A percentile compares a stretch with the other conserved stretches of the same genome.
Conservation (phyloP, 257 asterid species). For the Nicotiana attenuata region DNA sequence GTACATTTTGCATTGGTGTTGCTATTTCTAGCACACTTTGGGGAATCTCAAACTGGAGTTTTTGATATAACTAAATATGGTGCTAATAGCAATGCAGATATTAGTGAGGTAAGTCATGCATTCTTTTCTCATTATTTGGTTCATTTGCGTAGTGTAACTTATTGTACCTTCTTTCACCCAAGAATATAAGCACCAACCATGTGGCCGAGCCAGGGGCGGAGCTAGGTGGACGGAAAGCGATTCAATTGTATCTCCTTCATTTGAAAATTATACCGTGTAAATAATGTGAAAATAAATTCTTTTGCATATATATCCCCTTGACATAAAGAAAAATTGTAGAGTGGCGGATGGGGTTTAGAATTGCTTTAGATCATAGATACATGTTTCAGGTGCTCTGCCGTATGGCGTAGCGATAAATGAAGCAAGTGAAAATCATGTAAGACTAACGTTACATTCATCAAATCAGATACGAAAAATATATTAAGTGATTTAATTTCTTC, state of each 20-base stretch:
- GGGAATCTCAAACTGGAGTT: not conserved
- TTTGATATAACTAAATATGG: conserved; percentile 13
- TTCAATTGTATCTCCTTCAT: not conserved
- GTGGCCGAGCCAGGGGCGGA: not conserved
- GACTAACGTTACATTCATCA: too few relatives aligned
- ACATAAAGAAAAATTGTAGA: not conserved
- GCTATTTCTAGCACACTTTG: not conserved
- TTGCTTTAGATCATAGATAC: not conserved
- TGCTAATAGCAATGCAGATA: conserved; percentile 5
- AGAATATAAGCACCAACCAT: too few relatives aligned
- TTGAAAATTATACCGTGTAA: not conserved
- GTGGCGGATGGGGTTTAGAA: not conserved
- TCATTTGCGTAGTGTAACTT: not conserved
- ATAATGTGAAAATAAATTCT: not conserved
- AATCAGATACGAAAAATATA: too few relatives aligned
- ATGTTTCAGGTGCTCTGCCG: not conserved
- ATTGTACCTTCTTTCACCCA: not conserved
- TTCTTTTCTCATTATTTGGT: not conserved
- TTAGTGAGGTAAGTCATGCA: not conserved
- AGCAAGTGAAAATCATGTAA: too few relatives aligned
- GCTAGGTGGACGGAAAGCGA: not conserved
- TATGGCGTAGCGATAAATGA: too few relatives aligned
- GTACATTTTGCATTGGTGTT: not conserved
- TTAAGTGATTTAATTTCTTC: too few relatives aligned
- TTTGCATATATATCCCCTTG: not conserved